Conservation (phyloP, 305 asterid species). For the Fraxinus greggii region DNA sequence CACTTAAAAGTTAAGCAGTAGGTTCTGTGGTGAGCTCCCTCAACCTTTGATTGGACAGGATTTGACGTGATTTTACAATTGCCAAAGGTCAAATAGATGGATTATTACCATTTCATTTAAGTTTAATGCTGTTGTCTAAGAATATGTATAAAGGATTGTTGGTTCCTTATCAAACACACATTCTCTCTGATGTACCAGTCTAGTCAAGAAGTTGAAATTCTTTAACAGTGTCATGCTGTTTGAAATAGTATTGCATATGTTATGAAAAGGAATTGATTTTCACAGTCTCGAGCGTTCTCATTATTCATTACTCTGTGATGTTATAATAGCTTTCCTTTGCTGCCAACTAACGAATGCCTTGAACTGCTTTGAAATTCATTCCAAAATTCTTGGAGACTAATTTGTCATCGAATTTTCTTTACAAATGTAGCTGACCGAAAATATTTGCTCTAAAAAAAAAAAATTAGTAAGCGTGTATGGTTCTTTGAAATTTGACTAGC, state of each 20-base stretch:
- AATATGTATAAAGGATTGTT: constrained; percentile 22
- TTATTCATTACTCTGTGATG: not conserved
- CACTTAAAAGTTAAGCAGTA: constrained; percentile 69
- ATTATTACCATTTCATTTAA: constrained; percentile 1
- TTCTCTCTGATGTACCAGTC: constrained; percentile 12
- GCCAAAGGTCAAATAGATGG: constrained; percentile 11
- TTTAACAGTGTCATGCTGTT: not conserved
- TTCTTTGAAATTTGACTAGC: not conserved
- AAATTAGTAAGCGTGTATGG: not conserved
- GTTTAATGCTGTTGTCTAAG: constrained; percentile 15
- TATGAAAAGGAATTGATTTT: constrained; percentile 18
- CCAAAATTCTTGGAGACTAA: not conserved
- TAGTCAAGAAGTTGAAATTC: constrained; percentile 5
- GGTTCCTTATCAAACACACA: constrained; percentile 6
- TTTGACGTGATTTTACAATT: constrained; percentile 13
- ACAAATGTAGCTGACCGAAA: not conserved
- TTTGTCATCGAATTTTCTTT: not conserved
- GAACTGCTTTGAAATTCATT: not conserved
- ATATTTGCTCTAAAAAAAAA: not conserved
- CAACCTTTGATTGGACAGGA: not conserved
- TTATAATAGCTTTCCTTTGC: not conserved
- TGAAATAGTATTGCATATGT: constrained; percentile 1
- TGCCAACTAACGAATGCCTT: not conserved
- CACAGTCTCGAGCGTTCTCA: not conserved
- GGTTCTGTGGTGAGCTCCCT: constrained; percentile 29